phyloP scores from a whole-genome alignment of 2,329 filamentous ascomycete species.

The Clonostachys rhizophaga region DNA sequence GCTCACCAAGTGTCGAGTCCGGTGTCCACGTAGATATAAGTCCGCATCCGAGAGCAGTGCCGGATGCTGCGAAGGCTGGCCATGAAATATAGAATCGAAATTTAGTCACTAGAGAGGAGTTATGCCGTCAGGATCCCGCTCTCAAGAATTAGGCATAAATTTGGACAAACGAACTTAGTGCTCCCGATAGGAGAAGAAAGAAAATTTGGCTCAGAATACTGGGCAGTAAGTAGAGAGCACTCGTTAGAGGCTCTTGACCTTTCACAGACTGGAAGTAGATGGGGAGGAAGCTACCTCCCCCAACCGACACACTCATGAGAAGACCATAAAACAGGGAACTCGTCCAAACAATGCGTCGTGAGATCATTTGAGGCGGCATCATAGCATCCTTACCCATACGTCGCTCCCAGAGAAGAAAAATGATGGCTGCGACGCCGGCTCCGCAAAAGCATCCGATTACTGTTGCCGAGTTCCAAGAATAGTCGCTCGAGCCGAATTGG shows the following conservation, averaged over 20 bases:
- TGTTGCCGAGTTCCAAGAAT: constrained; percentile 17
- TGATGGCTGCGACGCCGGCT: constrained; percentile 17
- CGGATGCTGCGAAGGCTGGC: constrained; percentile 23
- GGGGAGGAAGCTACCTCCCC: constrained; percentile 36
- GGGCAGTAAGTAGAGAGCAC: constrained; percentile 19
- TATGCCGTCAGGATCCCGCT: not conserved
- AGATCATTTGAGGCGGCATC: constrained; percentile 13
- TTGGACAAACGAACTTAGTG: constrained; percentile 8
- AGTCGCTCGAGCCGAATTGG: constrained; percentile 32
- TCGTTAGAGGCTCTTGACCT: constrained; percentile 16
- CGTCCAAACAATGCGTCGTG: constrained; percentile 4
- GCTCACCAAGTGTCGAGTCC: constrained; percentile 21
- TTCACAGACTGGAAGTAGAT: constrained; percentile 43
- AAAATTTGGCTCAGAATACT: constrained; percentile 10
- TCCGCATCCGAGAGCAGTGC: constrained; percentile 27
- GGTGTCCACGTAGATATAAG: constrained; percentile 29
- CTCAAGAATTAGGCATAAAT: not conserved
- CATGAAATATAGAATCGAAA: constrained; percentile 10
- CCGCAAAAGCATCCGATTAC: constrained; percentile 29
- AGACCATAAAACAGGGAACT: constrained; percentile 17
- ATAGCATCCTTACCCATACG: constrained; percentile 30
- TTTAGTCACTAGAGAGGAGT: not conserved
- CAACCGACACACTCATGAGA: constrained; percentile 32
- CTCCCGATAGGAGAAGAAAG: constrained; percentile 15
- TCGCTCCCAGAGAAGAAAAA: constrained; percentile 23